A percentile compares a stretch with the other conserved stretches of the same genome.
phyloP scores from a whole-genome alignment of 2,329 filamentous ascomycete genomes.

The Microdochium paspali region DNA sequence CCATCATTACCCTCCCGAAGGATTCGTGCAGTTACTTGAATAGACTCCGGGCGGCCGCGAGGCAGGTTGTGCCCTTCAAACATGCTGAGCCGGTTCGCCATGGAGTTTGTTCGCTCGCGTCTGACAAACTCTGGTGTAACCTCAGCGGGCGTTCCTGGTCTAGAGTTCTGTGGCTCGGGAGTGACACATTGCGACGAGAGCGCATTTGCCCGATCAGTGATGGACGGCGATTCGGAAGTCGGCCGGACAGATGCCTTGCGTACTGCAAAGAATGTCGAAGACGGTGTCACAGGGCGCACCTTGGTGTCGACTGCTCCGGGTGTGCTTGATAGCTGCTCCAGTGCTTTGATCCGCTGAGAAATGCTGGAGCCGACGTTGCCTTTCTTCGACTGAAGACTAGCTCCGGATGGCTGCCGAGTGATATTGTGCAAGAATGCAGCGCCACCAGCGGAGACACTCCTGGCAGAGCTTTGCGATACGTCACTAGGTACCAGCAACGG shows the following conservation, averaged over 20 bases:
- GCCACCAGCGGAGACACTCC: conserved; percentile 46
- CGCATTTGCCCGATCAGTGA: conserved; percentile 24
- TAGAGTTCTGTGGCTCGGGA: conserved; percentile 11
- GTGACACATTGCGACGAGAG: conserved; percentile 14
- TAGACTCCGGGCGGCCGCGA: conserved; percentile 55
- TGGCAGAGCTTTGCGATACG: conserved; percentile 31
- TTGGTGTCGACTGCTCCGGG: conserved; percentile 15
- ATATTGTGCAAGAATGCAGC: conserved; percentile 46
- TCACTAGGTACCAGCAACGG: conserved; percentile 36
- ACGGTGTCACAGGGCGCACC: conserved; percentile 19
- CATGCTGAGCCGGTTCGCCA: conserved; percentile 45
- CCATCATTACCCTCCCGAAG: conserved; percentile 52
- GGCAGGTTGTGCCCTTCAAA: conserved; percentile 33
- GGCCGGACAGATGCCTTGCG: conserved; percentile 24
- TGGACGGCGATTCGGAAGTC: conserved; percentile 21
- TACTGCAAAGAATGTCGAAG: conserved; percentile 34
- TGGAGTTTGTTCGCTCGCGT: conserved; percentile 41
- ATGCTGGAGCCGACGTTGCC: conserved; percentile 83
- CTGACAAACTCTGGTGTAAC: conserved; percentile 2
- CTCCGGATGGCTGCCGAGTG: conserved; percentile 36
- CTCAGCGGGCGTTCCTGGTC: conserved; percentile 9
- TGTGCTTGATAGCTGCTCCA: conserved; percentile 64
- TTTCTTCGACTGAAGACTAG: conserved; percentile 57
- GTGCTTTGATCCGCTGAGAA: conserved; percentile 85
- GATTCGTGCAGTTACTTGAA: conserved; percentile 84